A percentile compares a stretch with the other conserved stretches of the same genome.
phyloP scores from a whole-genome alignment of 495 filamentous ascomycete genomes.

The Lasiosphaeriaceae sp. region DNA sequence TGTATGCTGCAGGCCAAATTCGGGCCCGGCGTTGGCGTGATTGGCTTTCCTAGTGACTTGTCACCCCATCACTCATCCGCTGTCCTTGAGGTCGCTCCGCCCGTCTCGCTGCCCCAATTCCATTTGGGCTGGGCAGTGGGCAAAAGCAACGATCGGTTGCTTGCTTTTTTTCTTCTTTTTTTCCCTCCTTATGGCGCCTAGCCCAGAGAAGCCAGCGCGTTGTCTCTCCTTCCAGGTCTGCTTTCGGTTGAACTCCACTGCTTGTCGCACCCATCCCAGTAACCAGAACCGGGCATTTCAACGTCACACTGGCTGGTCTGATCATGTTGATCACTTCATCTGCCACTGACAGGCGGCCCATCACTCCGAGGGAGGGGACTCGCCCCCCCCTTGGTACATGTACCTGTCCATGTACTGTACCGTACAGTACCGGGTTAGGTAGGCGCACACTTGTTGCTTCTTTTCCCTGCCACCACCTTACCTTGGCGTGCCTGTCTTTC shows the following conservation, averaged over 20 bases:
- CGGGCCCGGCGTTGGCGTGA: slow-evolving; percentile 3
- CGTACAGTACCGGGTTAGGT: too few relatives aligned
- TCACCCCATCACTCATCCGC: neutral
- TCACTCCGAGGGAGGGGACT: neutral
- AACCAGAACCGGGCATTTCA: neutral
- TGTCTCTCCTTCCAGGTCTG: too few relatives aligned
- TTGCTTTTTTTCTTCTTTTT: too few relatives aligned
- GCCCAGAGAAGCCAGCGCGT: neutral
- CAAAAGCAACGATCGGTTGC: too few relatives aligned
- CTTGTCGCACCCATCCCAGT: neutral
- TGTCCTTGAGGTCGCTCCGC: neutral
- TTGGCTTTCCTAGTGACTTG: neutral
- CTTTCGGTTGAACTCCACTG: neutral
- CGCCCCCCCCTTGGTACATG: neutral
- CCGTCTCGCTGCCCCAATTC: neutral
- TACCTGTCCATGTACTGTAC: too few relatives aligned
- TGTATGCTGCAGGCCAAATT: neutral
- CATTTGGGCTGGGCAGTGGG: too few relatives aligned
- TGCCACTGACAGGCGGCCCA: neutral
- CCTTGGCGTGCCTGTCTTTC: neutral
- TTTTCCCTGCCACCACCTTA: neutral
- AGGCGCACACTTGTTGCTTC: neutral
- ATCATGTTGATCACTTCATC: slow-evolving; percentile 5
- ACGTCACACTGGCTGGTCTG: neutral
- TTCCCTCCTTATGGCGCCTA: too few relatives aligned